Evolutionary conservation across 2,329 filamentous ascomycete genomes (phyloP).

Genomic region (Blastomyces silverae): DNA sequence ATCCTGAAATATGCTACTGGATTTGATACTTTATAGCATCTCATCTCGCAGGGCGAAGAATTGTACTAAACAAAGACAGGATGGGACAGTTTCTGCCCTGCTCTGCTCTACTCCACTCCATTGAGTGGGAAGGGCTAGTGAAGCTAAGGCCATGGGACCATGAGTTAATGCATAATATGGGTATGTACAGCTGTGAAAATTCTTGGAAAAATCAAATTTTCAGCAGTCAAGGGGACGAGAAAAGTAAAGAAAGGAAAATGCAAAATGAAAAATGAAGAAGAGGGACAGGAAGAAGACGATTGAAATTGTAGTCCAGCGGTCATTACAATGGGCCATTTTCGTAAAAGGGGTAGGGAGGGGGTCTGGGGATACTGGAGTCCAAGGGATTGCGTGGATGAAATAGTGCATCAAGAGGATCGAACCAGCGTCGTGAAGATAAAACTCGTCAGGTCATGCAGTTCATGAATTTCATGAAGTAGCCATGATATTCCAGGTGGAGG

Average conservation of each 20-base stretch:
- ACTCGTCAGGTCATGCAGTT: background rate
- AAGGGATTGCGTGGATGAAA: background rate
- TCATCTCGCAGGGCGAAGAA: background rate
- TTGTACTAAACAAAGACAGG: background rate
- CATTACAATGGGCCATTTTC: background rate
- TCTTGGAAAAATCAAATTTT: background rate
- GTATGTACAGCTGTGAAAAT: background rate
- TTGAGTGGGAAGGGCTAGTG: background rate
- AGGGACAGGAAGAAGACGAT: background rate
- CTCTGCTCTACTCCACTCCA: background rate
- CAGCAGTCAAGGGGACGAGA: background rate
- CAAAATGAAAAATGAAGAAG: background rate
- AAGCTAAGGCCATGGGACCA: background rate
- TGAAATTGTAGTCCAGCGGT: background rate
- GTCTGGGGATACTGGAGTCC: background rate
- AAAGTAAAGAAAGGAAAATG: background rate
- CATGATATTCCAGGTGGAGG: constrained; percentile 50
- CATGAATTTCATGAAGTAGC: constrained; percentile 7
- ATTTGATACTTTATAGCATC: background rate
- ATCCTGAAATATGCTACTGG: background rate
- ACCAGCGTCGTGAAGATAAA: background rate
- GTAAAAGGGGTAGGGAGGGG: background rate
- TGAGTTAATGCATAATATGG: background rate
- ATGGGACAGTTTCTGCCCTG: background rate
- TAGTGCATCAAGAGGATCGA: background rate